Conservation (phyloP, 441 rosid species). For the Adansonia grandidieri region DNA sequence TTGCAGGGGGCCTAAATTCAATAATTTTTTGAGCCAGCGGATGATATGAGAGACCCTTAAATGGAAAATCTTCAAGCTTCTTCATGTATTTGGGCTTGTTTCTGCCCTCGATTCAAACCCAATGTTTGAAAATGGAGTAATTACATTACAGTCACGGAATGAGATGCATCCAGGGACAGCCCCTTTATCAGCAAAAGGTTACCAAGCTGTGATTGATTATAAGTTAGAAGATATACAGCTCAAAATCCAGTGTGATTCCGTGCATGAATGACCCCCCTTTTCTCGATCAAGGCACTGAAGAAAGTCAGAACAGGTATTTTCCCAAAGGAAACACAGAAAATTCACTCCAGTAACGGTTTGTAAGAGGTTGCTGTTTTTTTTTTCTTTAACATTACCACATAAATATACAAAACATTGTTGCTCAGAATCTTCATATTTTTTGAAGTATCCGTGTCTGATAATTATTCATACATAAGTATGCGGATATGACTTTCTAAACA, state of each 20-base stretch:
- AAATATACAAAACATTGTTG: no score
- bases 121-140: neutral
- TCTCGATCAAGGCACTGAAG: neutral
- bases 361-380: neutral
- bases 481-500: no score
- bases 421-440: no score
- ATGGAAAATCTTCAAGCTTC: neutral
- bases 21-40: neutral
- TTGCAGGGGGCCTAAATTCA: conserved; percentile 1
- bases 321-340: neutral
- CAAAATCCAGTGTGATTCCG: neutral
- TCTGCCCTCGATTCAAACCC: neutral
- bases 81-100: neutral
- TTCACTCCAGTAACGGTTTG: neutral
- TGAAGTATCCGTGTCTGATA: no score
- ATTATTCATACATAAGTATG: no score
- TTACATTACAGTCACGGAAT: neutral
- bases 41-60: conserved; percentile 2
- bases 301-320: neutral
- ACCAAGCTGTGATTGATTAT: neutral
- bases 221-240: neutral
- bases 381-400: neutral
- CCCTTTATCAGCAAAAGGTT: neutral
- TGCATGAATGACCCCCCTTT: neutral
- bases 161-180: neutral